Conservation (phyloP, 1,139 yeast species). For the Blastobotrys malaysiensis region DNA sequence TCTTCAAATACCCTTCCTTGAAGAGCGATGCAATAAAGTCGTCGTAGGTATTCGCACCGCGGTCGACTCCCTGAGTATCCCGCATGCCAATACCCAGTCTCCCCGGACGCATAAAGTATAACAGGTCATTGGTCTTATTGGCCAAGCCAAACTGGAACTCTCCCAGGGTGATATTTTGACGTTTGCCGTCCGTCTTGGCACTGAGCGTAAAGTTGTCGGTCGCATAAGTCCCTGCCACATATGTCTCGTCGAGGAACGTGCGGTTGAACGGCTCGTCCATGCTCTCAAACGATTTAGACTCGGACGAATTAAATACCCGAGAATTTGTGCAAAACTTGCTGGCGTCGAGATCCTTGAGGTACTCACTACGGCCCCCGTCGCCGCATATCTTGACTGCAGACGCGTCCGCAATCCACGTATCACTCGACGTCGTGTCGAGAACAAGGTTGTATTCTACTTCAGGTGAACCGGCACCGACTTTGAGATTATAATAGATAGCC, state of each 20-base stretch:
- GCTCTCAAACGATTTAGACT: constrained; percentile 15
- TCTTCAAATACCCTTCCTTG: constrained; percentile 22
- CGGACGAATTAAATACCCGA: constrained; percentile 10
- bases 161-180: constrained; percentile 4
- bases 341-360: background rate
- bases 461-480: background rate
- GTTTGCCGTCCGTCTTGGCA: background rate
- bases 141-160: constrained; percentile 20
- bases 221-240: constrained; percentile 17
- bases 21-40: constrained; percentile 26
- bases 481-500: background rate
- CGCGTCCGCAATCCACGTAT: constrained; percentile 10
- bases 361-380: background rate
- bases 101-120: background rate
- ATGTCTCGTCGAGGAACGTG: constrained; percentile 15
- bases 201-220: constrained; percentile 14
- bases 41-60: constrained; percentile 10
- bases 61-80: constrained; percentile 8
- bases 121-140: constrained; percentile 9
- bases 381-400: constrained; percentile 9
- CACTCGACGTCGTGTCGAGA: constrained; percentile 17
- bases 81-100: constrained; percentile 20
- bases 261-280: constrained; percentile 7
- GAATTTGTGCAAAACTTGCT: background rate
- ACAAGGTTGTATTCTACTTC: background rate